Conservation (phyloP, 192 early-diverging fungal genomes). For the Coemansia sp. region DNA sequence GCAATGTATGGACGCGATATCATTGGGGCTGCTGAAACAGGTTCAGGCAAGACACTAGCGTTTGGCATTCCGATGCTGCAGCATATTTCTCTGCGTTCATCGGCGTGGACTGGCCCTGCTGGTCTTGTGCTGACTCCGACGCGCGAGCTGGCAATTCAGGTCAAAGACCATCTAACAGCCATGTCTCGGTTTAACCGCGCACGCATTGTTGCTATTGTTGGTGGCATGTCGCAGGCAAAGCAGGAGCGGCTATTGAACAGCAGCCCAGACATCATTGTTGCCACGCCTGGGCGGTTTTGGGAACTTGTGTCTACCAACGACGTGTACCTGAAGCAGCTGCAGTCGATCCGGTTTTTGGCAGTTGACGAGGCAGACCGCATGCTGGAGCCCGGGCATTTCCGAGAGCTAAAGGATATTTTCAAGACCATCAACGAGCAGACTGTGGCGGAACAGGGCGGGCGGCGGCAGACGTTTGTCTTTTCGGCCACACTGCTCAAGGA, state of each 20-base stretch:
- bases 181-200: conserved; percentile 50
- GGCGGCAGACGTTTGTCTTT: conserved; percentile 90
- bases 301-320: conserved; percentile 64
- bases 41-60: conserved; percentile 93
- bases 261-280: conserved; percentile 73
- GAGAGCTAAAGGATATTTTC: conserved; percentile 67
- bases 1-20: conserved; percentile 78
- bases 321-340: conserved; percentile 57
- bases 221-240: conserved; percentile 93
- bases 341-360: conserved; percentile 67
- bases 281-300: conserved; percentile 81
- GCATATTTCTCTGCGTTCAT: conserved; percentile 21
- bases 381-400: conserved; percentile 77
- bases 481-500: conserved; percentile 81
- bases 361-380: conserved; percentile 85
- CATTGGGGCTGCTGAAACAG: conserved; percentile 92
- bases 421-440: conserved; percentile 45
- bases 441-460: conserved; percentile 21
- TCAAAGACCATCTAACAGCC: conserved; percentile 75
- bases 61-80: conserved; percentile 94
- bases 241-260: conserved; percentile 73
- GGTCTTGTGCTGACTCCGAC: conserved; percentile 90
- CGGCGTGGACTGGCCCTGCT: conserved; percentile 47
- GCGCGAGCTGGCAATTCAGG: conserved; percentile 93
- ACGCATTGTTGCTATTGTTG: conserved; percentile 79